Evolutionary conservation across 257 asterid species (phyloP).

Genomic region (Cynanchum wilfordii): DNA sequence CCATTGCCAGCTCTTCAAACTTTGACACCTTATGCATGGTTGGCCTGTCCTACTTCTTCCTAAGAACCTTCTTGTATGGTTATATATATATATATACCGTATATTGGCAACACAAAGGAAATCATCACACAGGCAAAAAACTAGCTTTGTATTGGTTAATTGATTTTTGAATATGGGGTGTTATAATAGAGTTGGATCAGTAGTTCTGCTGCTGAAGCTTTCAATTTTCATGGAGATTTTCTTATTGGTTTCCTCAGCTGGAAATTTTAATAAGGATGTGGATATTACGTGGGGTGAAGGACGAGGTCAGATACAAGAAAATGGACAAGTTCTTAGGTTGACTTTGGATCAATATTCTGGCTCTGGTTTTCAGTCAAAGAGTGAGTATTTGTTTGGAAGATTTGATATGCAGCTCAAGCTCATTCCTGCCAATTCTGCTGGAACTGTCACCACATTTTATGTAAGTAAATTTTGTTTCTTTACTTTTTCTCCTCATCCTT

Average conservation of each 20-base stretch:
- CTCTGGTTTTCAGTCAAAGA: slow-evolving; percentile 21
- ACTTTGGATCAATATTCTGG: slow-evolving; percentile 14
- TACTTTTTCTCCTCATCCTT: not conserved
- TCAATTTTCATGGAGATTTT: not conserved
- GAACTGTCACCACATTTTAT: slow-evolving; percentile 18
- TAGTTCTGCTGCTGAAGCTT: not conserved
- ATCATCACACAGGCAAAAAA: no score
- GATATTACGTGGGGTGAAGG: slow-evolving; percentile 7
- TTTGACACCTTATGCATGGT: slow-evolving; percentile 5
- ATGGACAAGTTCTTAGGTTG: slow-evolving; percentile 9
- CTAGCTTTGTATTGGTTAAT: no score
- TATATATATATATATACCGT: not conserved
- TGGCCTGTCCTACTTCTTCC: not conserved
- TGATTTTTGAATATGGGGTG: not conserved
- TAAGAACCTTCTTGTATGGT: slow-evolving; percentile 11
- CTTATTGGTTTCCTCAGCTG: slow-evolving; percentile 6
- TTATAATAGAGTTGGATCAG: not conserved
- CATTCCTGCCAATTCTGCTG: slow-evolving; percentile 17
- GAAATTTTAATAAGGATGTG: slow-evolving; percentile 14
- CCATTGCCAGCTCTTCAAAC: slow-evolving; percentile 16
- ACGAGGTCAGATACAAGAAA: slow-evolving; percentile 14
- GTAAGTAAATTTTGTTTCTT: not conserved
- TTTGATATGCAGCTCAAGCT: slow-evolving; percentile 21
- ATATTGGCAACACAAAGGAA: not conserved
- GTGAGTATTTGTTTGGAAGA: slow-evolving; percentile 18